Conservation (phyloP, 805 yeast species). For the Blastobotrys attinorum region DNA sequence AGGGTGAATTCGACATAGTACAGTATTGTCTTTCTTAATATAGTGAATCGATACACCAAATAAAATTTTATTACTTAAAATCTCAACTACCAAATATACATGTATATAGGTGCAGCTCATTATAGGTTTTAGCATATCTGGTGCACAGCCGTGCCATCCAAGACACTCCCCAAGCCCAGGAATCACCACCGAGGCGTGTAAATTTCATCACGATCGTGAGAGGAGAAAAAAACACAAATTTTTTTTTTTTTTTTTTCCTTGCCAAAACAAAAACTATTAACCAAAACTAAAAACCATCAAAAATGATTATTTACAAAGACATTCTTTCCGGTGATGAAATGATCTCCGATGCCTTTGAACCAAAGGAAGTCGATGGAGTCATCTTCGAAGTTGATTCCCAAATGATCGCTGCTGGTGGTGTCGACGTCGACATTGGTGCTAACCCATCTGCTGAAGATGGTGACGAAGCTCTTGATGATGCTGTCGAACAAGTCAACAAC, state of each 20-base stretch:
- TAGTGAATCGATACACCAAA: no score
- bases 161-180: no score
- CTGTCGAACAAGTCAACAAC: slow-evolving; percentile 92
- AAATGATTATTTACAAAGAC: slow-evolving; percentile 47
- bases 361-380: slow-evolving; percentile 77
- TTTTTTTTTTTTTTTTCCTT: slow-evolving; percentile 2
- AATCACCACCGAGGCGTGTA: no score
- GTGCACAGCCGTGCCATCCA: no score
- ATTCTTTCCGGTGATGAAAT: slow-evolving; percentile 88
- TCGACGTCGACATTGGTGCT: slow-evolving; percentile 96
- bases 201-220: no score
- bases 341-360: slow-evolving; percentile 93
- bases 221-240: no score
- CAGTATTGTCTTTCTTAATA: no score
- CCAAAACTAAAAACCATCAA: not conserved
- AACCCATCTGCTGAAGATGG: slow-evolving; percentile 98
- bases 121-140: no score
- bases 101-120: no score
- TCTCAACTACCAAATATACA: no score
- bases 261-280: not conserved
- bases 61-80: no score
- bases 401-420: slow-evolving; percentile 76
- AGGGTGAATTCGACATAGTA: no score
- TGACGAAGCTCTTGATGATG: slow-evolving; percentile 75
- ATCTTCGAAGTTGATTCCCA: slow-evolving; percentile 96